Evolutionary conservation across 805 yeast genomes (phyloP).

Genomic region (Cyberlindnera lachancei): DNA sequence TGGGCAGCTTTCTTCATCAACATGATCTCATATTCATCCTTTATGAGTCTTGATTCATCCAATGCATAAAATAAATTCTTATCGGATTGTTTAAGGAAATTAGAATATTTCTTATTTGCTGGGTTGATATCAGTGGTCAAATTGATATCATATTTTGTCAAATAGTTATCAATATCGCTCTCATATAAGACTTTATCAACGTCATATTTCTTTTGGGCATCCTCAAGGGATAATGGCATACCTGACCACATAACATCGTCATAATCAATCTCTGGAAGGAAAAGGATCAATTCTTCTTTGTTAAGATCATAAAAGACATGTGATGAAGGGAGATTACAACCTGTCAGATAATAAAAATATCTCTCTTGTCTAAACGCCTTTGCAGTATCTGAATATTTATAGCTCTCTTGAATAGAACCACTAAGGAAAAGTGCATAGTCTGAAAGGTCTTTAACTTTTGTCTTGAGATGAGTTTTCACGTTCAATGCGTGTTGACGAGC

Average conservation of each 20-base stretch:
- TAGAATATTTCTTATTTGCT: conserved; percentile 27
- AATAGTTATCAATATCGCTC: conserved; percentile 33
- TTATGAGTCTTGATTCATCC: conserved; percentile 80
- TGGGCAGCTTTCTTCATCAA: conserved; percentile 73
- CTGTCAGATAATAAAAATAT: conserved; percentile 81
- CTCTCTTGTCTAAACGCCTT: conserved; percentile 82
- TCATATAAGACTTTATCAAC: conserved; percentile 75
- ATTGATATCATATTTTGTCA: conserved; percentile 24
- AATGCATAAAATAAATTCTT: conserved; percentile 57
- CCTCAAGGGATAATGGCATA: conserved; percentile 59
- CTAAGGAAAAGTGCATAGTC: conserved; percentile 46
- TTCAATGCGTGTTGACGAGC: conserved; percentile 68
- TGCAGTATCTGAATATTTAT: conserved; percentile 73
- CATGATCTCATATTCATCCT: conserved; percentile 75
- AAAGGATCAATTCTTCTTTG: conserved; percentile 55
- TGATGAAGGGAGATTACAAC: conserved; percentile 74
- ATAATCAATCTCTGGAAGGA: conserved; percentile 73
- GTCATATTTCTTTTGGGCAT: conserved; percentile 61
- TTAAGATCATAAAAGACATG: conserved; percentile 52
- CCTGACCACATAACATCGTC: conserved; percentile 99
- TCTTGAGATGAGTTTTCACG: conserved; percentile 35
- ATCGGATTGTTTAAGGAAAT: conserved; percentile 36
- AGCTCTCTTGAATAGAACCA: conserved; percentile 50
- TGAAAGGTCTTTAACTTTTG: conserved; percentile 18
- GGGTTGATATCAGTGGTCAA: conserved; percentile 53